phyloP scores from a whole-genome alignment of 306 rosid genomes.

The Elaeagnus macrophylla region DNA sequence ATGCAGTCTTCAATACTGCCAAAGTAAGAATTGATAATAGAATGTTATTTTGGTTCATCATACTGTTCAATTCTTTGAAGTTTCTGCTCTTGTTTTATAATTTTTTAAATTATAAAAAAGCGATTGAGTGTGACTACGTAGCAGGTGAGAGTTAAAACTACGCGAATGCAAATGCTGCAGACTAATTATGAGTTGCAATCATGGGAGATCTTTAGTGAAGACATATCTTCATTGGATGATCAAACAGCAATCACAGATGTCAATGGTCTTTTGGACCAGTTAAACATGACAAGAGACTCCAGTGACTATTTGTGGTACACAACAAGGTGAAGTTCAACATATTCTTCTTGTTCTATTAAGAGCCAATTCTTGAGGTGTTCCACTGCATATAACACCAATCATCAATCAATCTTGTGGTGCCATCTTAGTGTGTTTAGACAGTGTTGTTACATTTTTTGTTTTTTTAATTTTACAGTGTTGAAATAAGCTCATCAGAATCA shows the following conservation, averaged over 20 bases:
- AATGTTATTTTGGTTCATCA: neutral
- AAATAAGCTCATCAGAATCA: slow-evolving; percentile 52
- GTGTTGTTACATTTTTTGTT: too few species aligned
- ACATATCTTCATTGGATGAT: slow-evolving; percentile 35
- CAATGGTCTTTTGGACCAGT: slow-evolving; percentile 65
- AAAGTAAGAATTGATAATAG: slow-evolving; percentile 32
- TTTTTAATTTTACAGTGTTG: slow-evolving; percentile 42
- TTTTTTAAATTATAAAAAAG: slow-evolving; percentile 10
- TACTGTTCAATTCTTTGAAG: neutral
- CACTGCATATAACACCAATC: too few species aligned
- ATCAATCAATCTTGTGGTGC: too few species aligned
- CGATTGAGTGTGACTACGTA: slow-evolving; percentile 4
- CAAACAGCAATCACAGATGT: slow-evolving; percentile 26
- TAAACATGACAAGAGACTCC: slow-evolving; percentile 54
- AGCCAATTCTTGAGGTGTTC: too few species aligned
- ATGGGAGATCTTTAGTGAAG: slow-evolving; percentile 65
- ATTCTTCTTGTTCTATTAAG: neutral
- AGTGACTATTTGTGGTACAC: slow-evolving; percentile 82
- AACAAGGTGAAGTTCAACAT: slow-evolving; percentile 53
- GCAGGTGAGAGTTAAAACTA: slow-evolving; percentile 51
- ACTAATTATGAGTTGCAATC: slow-evolving; percentile 21
- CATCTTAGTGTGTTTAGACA: too few species aligned
- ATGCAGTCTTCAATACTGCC: slow-evolving; percentile 68
- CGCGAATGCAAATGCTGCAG: slow-evolving; percentile 28
- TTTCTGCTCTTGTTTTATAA: neutral